Conservation (phyloP, 495 filamentous ascomycete species). For the Chlorociboria aeruginascens region DNA sequence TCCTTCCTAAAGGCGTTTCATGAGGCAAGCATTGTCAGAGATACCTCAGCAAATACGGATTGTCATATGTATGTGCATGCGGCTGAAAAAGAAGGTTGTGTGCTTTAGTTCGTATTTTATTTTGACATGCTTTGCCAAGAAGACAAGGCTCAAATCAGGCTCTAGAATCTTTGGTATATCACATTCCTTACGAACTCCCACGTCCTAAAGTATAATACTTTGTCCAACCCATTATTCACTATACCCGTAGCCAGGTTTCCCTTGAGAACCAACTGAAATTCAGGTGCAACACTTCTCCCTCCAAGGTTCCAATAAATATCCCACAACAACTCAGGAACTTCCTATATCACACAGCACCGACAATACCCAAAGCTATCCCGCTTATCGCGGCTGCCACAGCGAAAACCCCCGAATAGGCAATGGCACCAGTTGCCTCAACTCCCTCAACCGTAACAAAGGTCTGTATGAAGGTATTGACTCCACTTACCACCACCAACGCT, state of each 20-base stretch:
- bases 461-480: slow-evolving; percentile 53
- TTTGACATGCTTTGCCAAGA: no score
- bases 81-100: no score
- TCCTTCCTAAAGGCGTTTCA: no score
- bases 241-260: neutral
- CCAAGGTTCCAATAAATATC: neutral
- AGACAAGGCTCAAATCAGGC: no score
- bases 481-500: slow-evolving; percentile 41
- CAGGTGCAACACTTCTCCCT: neutral
- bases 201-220: neutral
- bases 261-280: neutral
- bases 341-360: slow-evolving; percentile 27
- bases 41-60: no score
- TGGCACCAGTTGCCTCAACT: slow-evolving; percentile 53
- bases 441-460: slow-evolving; percentile 50
- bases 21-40: no score
- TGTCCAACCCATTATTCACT: no score
- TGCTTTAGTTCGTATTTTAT: no score
- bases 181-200: neutral
- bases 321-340: neutral
- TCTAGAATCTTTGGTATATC: no score
- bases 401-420: slow-evolving; percentile 62
- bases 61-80: no score
- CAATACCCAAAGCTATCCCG: slow-evolving; percentile 41
- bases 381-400: slow-evolving; percentile 44